Evolutionary conservation across 1,284 basidiomycete species (phyloP).

Genomic region (Mycena sp.): DNA sequence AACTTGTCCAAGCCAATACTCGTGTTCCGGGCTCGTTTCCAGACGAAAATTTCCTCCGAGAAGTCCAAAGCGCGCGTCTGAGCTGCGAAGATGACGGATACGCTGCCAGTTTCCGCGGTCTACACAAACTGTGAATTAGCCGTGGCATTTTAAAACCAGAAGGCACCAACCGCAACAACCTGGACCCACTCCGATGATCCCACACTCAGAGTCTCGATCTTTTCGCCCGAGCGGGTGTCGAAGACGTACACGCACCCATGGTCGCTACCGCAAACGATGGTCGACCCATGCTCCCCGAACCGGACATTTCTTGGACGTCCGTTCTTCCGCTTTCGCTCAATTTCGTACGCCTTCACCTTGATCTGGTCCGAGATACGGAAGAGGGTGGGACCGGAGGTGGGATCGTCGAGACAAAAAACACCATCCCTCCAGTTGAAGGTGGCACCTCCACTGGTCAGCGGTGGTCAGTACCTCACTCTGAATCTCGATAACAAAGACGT

Average conservation of each 20-base stretch:
- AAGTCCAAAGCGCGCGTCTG: too few species aligned
- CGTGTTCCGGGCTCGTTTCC: background rate
- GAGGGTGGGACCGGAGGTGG: constrained; percentile 6
- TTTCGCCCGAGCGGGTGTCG: constrained; percentile 5
- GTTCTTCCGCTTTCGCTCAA: background rate
- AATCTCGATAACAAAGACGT: background rate
- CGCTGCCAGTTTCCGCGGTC: constrained; percentile 7
- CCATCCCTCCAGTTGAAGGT: too few species aligned
- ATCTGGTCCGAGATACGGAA: constrained; percentile 9
- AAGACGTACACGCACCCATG: too few species aligned
- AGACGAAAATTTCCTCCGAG: constrained; percentile 16
- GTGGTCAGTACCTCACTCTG: background rate
- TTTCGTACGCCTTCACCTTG: constrained; percentile 5
- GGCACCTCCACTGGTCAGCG: constrained; percentile 4
- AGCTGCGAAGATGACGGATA: too few species aligned
- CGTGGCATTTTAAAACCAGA: background rate
- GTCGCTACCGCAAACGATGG: too few species aligned
- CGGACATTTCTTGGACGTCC: too few species aligned
- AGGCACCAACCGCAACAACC: constrained; percentile 2
- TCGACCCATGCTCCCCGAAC: too few species aligned
- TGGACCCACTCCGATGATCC: constrained; percentile 15
- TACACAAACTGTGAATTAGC: background rate
- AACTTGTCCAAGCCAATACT: constrained; percentile 3
- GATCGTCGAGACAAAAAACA: constrained; percentile 13
- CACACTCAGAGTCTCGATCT: constrained; percentile 4